Evolutionary conservation across 345 rosid species (phyloP), one percentile per base, ranked within the genome.

Genomic region (Sonneratia alba): DNA sequence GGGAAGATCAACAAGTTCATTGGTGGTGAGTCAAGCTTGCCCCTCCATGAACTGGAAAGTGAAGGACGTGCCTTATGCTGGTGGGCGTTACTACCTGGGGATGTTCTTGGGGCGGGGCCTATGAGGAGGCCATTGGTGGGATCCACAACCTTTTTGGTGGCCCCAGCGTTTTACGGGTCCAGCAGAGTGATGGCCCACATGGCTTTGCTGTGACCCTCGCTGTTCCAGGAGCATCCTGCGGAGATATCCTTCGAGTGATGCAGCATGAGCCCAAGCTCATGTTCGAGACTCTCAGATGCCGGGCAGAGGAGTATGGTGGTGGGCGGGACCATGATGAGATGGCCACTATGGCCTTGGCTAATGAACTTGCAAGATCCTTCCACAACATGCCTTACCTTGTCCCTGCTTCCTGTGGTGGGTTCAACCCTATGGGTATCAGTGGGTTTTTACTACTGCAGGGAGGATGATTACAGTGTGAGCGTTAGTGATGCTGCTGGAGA

Each of bases 21-120:
- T 15, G 97, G 43, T 40, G 43, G 43, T 8, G 43, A 40, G 43
- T 40, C 43, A 40, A 40, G 43, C 43, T 40, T 40, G 97, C 97
- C 99, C 0, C 83, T 95, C 19, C 99, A 95, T 72, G 93, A 90
- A 74, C 75, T 92, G 24, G 87, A 79, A 13, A 86, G 82, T 55
- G 53, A 27, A 59, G 68, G 43, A 40, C 6, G 43, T 4, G 43
- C 4, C 43, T 40, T 40, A n/a, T 40, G 43, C 43, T 40, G 43
- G 43, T 40, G 43, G 43, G 56, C 82, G 81, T 24, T 95, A 95
- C 81, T 90, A 70, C 73, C 55, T 95, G 87, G 99, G 99, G 69
- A 92, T 95, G 97, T 95, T 95, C 69, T 81, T 95, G 75, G 97
- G 96, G n/a, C 19, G 99, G 99, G 77, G 99, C 99, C 79, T 95